Evolutionary conservation across 1,139 yeast genomes (phyloP).

Genomic region (Kurtzmaniella quercitrusa): DNA sequence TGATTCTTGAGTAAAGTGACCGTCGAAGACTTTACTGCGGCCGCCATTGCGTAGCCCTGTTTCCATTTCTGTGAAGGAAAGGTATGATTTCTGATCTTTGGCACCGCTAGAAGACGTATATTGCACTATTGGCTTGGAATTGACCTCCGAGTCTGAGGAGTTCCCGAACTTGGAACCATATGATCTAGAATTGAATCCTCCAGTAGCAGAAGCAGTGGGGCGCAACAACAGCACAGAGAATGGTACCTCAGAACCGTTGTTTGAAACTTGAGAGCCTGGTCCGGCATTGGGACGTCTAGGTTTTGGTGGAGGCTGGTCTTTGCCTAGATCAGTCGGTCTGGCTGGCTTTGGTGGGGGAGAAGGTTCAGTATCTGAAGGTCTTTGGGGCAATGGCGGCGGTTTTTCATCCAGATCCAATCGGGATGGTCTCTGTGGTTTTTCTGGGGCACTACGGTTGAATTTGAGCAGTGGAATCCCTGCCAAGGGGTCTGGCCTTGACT

Average conservation of each 20-base stretch:
- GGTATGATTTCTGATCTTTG: constrained; percentile 7
- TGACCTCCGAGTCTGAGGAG: not conserved
- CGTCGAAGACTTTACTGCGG: not conserved
- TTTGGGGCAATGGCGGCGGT: constrained; percentile 9
- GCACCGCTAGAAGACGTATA: not conserved
- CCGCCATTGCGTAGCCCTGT: constrained; percentile 10
- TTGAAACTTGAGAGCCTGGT: not conserved
- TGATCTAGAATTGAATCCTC: constrained; percentile 11
- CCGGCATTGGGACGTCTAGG: constrained; percentile 10
- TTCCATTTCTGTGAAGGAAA: constrained; percentile 22
- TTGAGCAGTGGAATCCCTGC: constrained; percentile 16
- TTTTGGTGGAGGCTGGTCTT: constrained; percentile 7
- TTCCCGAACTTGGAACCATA: not conserved
- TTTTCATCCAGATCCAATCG: not conserved
- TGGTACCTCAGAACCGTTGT: constrained; percentile 5
- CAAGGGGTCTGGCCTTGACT: not conserved
- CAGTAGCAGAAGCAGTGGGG: constrained; percentile 11
- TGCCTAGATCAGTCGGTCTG: constrained; percentile 5
- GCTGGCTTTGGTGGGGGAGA: constrained; percentile 6
- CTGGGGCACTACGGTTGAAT: constrained; percentile 15
- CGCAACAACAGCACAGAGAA: not conserved
- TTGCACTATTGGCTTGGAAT: constrained; percentile 3
- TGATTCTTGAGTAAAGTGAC: not conserved
- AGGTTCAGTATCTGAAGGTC: constrained; percentile 2
- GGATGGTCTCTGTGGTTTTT: constrained; percentile 1